Percentiles rank a stretch among this genome's conserved stretches.
phyloP scores from a whole-genome alignment of 441 rosid genomes.

The Gossypium davidsonii region DNA sequence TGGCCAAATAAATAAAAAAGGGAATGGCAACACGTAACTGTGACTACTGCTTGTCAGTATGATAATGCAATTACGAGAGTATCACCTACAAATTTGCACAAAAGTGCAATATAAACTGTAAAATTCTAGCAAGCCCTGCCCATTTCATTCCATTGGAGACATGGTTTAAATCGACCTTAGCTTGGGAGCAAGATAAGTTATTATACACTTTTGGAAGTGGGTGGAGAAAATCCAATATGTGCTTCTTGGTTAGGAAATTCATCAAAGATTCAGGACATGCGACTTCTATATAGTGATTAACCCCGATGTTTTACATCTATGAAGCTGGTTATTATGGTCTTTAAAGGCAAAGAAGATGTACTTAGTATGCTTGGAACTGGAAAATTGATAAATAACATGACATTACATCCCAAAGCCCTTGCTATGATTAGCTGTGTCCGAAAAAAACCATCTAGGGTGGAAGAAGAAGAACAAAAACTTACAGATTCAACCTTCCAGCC shows the following conservation, averaged over 20 bases:
- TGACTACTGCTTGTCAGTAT: neutral
- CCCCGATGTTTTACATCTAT: neutral
- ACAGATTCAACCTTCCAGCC: slow-evolving; percentile 86
- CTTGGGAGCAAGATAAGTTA: neutral
- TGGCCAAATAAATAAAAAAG: neutral
- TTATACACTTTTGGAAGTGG: neutral
- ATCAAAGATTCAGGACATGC: neutral
- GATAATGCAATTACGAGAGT: neutral
- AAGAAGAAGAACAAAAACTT: slow-evolving; percentile 31
- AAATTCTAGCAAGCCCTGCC: neutral
- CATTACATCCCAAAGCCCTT: neutral
- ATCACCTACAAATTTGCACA: neutral
- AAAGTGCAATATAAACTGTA: neutral
- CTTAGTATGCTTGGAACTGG: neutral
- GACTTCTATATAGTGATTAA: neutral
- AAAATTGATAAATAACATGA: neutral
- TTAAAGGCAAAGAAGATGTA: neutral
- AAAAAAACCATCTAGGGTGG: neutral
- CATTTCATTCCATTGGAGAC: neutral
- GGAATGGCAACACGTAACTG: neutral
- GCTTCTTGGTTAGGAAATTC: neutral
- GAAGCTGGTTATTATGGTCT: neutral
- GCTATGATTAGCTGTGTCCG: neutral
- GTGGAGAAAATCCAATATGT: neutral
- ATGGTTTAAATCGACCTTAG: neutral